These are phyloP conservation scores for Arthrobotrys sphaeroides DNA, from an alignment of 2,329 filamentous ascomycete species.

Conservation along the genomic window DNA sequence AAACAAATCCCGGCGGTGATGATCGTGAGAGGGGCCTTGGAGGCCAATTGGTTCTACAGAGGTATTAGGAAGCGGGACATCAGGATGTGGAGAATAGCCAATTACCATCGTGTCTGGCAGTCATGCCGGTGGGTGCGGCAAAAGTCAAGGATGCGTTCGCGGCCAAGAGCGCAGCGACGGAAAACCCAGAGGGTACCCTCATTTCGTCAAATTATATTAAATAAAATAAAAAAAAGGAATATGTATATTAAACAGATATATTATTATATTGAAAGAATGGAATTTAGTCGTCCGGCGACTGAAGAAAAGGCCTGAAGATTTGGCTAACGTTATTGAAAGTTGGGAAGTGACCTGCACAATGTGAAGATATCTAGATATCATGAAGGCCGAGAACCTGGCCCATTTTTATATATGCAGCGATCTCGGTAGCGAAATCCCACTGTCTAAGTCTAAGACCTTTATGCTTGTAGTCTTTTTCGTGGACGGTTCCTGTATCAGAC, in stretches of 20 bases:
- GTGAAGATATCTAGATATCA: neutral
- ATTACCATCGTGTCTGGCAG: neutral
- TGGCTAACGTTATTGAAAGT: constrained; percentile 2
- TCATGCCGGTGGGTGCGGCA: neutral
- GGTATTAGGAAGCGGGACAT: neutral
- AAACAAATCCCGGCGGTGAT: constrained; percentile 4
- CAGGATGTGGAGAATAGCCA: neutral
- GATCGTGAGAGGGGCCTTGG: neutral
- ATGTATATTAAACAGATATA: neutral
- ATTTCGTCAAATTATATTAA: constrained; percentile 1
- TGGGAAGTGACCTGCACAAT: neutral
- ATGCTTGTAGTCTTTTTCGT: neutral
- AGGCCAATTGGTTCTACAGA: neutral
- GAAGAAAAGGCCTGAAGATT: neutral
- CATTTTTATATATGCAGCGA: neutral
- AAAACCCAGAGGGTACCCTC: constrained; percentile 1
- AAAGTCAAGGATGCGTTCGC: neutral
- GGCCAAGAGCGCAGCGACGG: neutral
- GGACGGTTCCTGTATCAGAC: neutral
- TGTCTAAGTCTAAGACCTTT: constrained; percentile 11
- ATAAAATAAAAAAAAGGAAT: neutral
- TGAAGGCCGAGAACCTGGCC: neutral
- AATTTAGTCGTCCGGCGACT: constrained; percentile 10
- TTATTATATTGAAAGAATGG: neutral
- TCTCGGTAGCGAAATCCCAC: neutral